Evolutionary conservation across 768 basidiomycete genomes (phyloP).

Genomic region (Terana coerulea): DNA sequence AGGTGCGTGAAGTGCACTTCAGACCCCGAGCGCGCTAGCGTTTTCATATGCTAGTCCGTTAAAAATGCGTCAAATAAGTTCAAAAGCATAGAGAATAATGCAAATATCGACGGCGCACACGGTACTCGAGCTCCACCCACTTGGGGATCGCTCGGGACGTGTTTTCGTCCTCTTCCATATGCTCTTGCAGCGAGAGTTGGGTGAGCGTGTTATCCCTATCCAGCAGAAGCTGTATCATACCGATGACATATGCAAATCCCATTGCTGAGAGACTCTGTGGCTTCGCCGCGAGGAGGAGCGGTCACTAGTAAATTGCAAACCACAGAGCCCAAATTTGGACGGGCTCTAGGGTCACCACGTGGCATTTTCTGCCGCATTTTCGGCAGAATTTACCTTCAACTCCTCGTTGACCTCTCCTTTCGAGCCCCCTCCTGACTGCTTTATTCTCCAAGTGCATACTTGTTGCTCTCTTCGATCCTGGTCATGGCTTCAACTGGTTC

Average conservation of each 20-base stretch:
- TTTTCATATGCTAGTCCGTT: slow-evolving; percentile 88
- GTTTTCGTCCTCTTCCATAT: slow-evolving; percentile 93
- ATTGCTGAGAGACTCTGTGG: too few species aligned
- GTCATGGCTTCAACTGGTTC: too few species aligned
- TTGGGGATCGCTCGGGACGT: slow-evolving; percentile 66
- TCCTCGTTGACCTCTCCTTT: too few species aligned
- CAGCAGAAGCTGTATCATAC: slow-evolving; percentile 11
- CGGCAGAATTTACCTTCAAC: neutral
- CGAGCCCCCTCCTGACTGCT: too few species aligned
- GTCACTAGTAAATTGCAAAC: neutral
- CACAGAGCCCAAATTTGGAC: neutral
- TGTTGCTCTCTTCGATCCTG: too few species aligned
- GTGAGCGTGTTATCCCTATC: neutral
- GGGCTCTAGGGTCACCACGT: slow-evolving; percentile 1
- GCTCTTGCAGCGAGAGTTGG: slow-evolving; percentile 47
- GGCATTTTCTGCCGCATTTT: neutral
- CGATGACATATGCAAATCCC: slow-evolving; percentile 27
- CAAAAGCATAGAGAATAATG: neutral
- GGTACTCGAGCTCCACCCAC: slow-evolving; percentile 94
- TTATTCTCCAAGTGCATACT: too few species aligned
- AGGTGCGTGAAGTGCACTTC: slow-evolving; percentile 84
- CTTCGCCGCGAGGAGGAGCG: too few species aligned
- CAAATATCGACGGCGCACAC: slow-evolving; percentile 39
- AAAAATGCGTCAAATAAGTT: neutral
- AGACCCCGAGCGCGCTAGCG: slow-evolving; percentile 59